Evolutionary conservation across 1,139 yeast species (phyloP), one percentile per base, ranked within the genome.

Genomic region (Geotrichum carabidarum): DNA sequence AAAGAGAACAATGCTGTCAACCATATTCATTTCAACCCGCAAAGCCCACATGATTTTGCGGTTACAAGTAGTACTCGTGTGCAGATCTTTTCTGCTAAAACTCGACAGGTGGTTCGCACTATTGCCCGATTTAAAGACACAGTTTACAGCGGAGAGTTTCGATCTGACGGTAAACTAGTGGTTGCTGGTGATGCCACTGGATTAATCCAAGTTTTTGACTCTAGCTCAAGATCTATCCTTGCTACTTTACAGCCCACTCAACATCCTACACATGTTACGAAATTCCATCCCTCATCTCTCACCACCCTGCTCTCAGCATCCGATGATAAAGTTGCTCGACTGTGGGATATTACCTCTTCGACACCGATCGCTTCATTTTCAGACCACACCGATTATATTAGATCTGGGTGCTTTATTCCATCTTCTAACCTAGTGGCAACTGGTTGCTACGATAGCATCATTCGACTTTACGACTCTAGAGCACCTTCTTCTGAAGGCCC

Each of bases 171-270:
- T 51, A 84, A 84, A 66, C 76, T 89, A 45, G 70, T 89, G 18
- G 93, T 85, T 18, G 96, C 96, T 4, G 88, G 94, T 61, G 96
- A 89, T 74, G 94, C 91, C 8, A 80, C 93, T 1, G 99, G 96
- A 11, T 68, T 86, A 55, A 91, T 89, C 11, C 91, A 89, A 60
- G 81, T 88, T 14, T 88, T 84, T 68, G 95, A 89, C 68, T 83
- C 95, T 46, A 83, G 81, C 60, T 91, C 96, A 36, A 78, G 95
- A 63, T 83, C 88, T 27, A 76, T 90, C 44, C 75, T 93, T 56
- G 88, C 91, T 44, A 83, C 94, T 37, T 75, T 93, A 49, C 80
- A 80, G 56, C 96, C 97, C 2, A 84, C 94, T 0, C 74, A 84
- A 17, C 90, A 88, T 69, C 91, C 98, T 9, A 86, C 95, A 0